phyloP scores from a whole-genome alignment of 352 stramenopile species.

The Chrysophaeum taylorii region DNA sequence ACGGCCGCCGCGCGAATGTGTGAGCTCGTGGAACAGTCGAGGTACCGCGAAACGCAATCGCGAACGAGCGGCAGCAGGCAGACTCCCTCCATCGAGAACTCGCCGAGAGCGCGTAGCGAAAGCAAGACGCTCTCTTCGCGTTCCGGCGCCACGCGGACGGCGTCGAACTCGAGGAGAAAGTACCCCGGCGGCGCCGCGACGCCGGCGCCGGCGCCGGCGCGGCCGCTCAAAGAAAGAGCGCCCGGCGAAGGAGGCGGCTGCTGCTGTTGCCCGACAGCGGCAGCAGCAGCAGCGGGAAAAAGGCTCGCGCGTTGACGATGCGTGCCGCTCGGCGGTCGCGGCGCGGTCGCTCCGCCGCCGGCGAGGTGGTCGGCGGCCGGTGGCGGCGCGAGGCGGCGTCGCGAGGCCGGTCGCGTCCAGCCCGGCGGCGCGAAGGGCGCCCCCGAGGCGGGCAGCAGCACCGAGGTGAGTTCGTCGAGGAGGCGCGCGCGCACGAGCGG shows the following conservation, averaged over 20 bases:
- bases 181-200: slow-evolving; percentile 39
- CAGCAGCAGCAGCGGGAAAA: too few species aligned
- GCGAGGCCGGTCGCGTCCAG: background rate
- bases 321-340: too few species aligned
- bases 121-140: slow-evolving; percentile 59
- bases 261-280: too few species aligned
- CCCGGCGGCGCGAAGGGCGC: background rate
- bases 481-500: slow-evolving; percentile 66
- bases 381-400: too few species aligned
- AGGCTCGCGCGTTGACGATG: too few species aligned
- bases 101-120: slow-evolving; percentile 79
- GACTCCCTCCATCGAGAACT: slow-evolving; percentile 78
- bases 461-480: slow-evolving; percentile 69
- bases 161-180: background rate
- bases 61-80: slow-evolving; percentile 86
- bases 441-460: slow-evolving; percentile 42
- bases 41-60: slow-evolving; percentile 79
- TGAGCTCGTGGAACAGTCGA: slow-evolving; percentile 30
- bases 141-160: background rate
- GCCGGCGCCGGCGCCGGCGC: background rate
- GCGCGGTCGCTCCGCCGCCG: too few species aligned
- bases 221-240: too few species aligned
- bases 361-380: too few species aligned
- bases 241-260: too few species aligned
- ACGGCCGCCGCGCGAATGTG: slow-evolving; percentile 35